Evolutionary conservation across 148 eudicot species (phyloP).

Genomic region (Persicaria tinctoria): DNA sequence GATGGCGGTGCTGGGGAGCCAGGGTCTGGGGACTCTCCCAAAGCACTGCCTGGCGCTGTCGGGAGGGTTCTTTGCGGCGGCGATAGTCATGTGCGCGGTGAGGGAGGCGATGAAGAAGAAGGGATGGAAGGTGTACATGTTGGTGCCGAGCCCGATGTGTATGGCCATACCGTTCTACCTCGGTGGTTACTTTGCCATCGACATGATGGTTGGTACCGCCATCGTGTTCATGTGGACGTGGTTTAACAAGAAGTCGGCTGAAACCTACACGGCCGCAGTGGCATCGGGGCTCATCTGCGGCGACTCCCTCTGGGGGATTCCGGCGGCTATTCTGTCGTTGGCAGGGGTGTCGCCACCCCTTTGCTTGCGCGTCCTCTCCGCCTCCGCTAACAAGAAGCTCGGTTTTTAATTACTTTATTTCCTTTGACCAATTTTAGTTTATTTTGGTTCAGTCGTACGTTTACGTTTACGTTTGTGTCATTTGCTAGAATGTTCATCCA

Average conservation of each 20-base stretch:
- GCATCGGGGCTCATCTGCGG: conserved; percentile 85
- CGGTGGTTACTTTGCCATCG: conserved; percentile 62
- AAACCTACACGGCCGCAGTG: conserved; percentile 57
- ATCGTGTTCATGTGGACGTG: conserved; percentile 43
- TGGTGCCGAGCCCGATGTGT: conserved; percentile 68
- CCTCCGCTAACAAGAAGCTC: conserved; percentile 24
- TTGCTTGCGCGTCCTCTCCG: conserved; percentile 62
- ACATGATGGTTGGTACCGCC: conserved; percentile 69
- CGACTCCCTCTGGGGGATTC: conserved; percentile 72
- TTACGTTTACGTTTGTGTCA: no score
- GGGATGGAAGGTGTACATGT: conserved; percentile 31
- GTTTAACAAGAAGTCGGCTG: conserved; percentile 43
- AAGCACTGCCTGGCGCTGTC: conserved; percentile 54
- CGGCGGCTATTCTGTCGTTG: conserved; percentile 57
- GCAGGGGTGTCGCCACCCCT: conserved; percentile 57
- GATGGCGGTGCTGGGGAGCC: conserved; percentile 57
- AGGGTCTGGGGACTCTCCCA: conserved; percentile 50
- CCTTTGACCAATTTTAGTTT: no score
- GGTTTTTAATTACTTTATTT: conserved; percentile 2
- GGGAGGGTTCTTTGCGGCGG: conserved; percentile 34
- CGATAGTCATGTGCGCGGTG: conserved; percentile 38
- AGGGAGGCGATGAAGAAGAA: conserved; percentile 24
- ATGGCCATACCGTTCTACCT: conserved; percentile 80
- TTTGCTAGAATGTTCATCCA: no score
- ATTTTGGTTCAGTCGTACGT: no score